phyloP scores from a whole-genome alignment of 75 land plant species.

The Azolla pinnata region DNA sequence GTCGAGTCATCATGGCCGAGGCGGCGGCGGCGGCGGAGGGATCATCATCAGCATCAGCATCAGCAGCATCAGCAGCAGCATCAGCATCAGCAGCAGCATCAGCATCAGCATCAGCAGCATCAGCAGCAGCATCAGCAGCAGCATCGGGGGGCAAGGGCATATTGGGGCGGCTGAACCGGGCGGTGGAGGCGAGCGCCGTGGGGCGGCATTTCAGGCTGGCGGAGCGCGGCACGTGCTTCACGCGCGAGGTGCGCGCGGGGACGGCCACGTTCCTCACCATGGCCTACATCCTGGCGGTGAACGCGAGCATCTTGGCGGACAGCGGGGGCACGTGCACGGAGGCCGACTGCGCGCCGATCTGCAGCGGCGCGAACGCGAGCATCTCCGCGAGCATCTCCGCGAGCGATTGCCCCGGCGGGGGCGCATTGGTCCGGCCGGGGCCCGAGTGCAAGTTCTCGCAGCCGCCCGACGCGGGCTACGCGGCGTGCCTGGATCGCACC shows the following conservation, averaged over 20 bases:
- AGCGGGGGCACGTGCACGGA: constrained; percentile 76
- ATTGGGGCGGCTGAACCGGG: constrained; percentile 42
- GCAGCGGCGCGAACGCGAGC: constrained; percentile 17
- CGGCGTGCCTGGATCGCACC: constrained; percentile 33
- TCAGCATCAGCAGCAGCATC: too few relatives aligned
- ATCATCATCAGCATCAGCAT: too few relatives aligned
- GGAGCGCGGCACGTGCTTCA: constrained; percentile 59
- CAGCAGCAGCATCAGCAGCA: too few relatives aligned
- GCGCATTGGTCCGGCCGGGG: constrained; percentile 15
- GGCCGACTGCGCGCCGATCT: constrained; percentile 43
- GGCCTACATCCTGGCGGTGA: constrained; percentile 94
- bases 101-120: too few relatives aligned
- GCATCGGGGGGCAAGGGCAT: too few relatives aligned
- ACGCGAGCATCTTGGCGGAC: constrained; percentile 82
- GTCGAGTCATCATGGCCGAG: too few relatives aligned
- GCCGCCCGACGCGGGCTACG: constrained; percentile 41
- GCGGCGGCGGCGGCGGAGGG: too few relatives aligned
- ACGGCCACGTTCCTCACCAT: constrained; percentile 95
- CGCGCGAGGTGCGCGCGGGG: constrained; percentile 73
- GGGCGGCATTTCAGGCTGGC: constrained; percentile 84
- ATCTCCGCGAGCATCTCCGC: too few relatives aligned
- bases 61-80: too few relatives aligned
- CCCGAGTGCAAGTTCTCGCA: constrained; percentile 37
- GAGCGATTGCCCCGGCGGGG: constrained; percentile 2
- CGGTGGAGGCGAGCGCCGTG: constrained; percentile 31